phyloP scores from a whole-genome alignment of 108 stramenopile genomes.

The Fragilariopsis cylindrus region DNA sequence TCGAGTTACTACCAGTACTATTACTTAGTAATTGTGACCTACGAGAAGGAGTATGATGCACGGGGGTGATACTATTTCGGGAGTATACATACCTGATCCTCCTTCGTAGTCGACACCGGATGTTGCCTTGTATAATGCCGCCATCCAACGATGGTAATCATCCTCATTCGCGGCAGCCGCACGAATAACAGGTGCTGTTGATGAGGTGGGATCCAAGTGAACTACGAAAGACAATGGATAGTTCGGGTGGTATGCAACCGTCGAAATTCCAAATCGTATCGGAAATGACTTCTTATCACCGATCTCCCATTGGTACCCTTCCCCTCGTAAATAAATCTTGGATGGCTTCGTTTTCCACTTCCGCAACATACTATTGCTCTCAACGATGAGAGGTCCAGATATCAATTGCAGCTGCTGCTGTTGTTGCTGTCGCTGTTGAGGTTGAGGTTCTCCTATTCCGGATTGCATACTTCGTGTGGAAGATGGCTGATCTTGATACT shows the following conservation, averaged over 20 bases:
- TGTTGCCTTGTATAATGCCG: slow-evolving; percentile 33
- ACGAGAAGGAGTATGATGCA: not conserved
- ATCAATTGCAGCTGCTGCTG: slow-evolving; percentile 2
- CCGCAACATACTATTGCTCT: slow-evolving; percentile 31
- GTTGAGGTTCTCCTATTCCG: no score
- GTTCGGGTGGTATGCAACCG: slow-evolving; percentile 40
- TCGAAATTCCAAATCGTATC: slow-evolving; percentile 37
- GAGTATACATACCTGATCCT: not conserved
- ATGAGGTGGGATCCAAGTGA: slow-evolving; percentile 33
- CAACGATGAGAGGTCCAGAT: slow-evolving; percentile 25
- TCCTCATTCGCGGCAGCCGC: slow-evolving; percentile 35
- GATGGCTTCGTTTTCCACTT: slow-evolving; percentile 36
- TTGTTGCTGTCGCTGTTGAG: not conserved
- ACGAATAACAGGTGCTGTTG: slow-evolving; percentile 36
- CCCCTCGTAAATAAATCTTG: slow-evolving; percentile 20
- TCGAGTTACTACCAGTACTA: not conserved
- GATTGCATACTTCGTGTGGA: no score
- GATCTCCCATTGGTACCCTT: slow-evolving; percentile 34
- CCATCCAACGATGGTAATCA: slow-evolving; percentile 50
- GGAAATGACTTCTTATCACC: slow-evolving; percentile 28
- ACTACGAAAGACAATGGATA: slow-evolving; percentile 41
- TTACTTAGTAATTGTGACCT: not conserved
- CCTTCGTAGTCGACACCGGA: slow-evolving; percentile 28
- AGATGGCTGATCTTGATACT: no score
- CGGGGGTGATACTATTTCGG: not conserved